Evolutionary conservation across 495 filamentous ascomycete species (phyloP).

Genomic region (Trichoderma erinaceum): DNA sequence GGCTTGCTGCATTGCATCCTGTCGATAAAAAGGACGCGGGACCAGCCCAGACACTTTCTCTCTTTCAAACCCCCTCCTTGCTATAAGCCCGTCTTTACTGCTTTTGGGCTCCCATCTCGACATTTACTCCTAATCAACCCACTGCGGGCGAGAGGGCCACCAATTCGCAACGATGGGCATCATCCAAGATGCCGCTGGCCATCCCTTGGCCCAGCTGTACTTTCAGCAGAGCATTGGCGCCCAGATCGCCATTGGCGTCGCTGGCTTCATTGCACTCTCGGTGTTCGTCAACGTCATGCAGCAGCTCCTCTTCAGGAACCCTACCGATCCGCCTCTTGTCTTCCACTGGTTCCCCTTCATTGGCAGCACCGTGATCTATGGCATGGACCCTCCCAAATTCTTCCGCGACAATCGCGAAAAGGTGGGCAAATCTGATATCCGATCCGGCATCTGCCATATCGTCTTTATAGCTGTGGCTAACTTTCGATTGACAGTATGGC

Average conservation of each 20-base stretch:
- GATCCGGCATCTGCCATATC: slow-evolving; percentile 14
- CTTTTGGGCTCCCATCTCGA: not conserved
- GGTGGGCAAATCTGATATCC: slow-evolving; percentile 15
- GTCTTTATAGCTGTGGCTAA: not conserved
- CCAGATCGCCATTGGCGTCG: slow-evolving; percentile 41
- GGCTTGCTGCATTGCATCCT: not conserved
- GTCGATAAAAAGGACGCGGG: slow-evolving; percentile 8
- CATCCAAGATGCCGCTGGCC: slow-evolving; percentile 39
- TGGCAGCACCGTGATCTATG: slow-evolving; percentile 73
- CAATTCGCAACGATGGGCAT: slow-evolving; percentile 39
- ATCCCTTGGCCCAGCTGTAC: slow-evolving; percentile 38
- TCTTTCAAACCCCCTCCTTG: not conserved
- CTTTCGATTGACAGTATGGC: slow-evolving; percentile 49
- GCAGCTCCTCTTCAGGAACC: slow-evolving; percentile 64
- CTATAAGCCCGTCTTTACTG: not conserved
- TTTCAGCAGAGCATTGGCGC: slow-evolving; percentile 35
- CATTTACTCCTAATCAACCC: not conserved
- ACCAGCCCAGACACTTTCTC: not conserved
- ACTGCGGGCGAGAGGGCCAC: not conserved
- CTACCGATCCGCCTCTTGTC: slow-evolving; percentile 70
- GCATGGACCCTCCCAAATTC: slow-evolving; percentile 77
- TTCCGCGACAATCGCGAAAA: slow-evolving; percentile 51
- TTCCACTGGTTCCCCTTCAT: slow-evolving; percentile 80
- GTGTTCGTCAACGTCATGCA: slow-evolving; percentile 61
- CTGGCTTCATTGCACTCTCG: slow-evolving; percentile 43